Conservation (phyloP, 306 rosid species). For the Casuarina glauca region DNA sequence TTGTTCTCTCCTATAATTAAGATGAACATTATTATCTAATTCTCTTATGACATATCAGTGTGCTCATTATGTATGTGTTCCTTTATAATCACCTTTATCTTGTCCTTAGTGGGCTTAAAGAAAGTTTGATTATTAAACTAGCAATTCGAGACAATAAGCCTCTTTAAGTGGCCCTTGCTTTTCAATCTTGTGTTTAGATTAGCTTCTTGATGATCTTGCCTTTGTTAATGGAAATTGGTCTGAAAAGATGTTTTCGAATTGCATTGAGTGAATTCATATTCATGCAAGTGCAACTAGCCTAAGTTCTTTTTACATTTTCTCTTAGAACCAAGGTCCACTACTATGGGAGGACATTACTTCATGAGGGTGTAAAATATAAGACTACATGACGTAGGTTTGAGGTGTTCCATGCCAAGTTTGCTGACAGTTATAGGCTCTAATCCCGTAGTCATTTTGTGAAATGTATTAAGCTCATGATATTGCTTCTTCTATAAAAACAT, state of each 20-base stretch:
- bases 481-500: slow-evolving; percentile 84
- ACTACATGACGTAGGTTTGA: slow-evolving; percentile 96
- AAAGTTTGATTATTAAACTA: slow-evolving; percentile 73
- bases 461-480: slow-evolving; percentile 89
- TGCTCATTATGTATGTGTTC: slow-evolving; percentile 86
- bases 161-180: slow-evolving; percentile 97
- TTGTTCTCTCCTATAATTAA: neutral
- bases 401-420: slow-evolving; percentile 98
- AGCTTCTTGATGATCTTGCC: slow-evolving; percentile 96
- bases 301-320: slow-evolving; percentile 93
- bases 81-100: slow-evolving; percentile 97
- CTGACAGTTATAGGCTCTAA: slow-evolving; percentile 92
- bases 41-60: slow-evolving; percentile 72
- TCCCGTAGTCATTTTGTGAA: slow-evolving; percentile 98
- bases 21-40: slow-evolving; percentile 21
- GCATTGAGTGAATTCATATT: slow-evolving; percentile 92
- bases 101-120: slow-evolving; percentile 95
- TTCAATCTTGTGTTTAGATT: slow-evolving; percentile 94
- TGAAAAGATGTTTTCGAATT: slow-evolving; percentile 94
- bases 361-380: slow-evolving; percentile 96
- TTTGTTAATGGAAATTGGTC: slow-evolving; percentile 97
- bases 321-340: slow-evolving; percentile 97
- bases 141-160: too few relatives aligned
- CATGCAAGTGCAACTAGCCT: slow-evolving; percentile 95
- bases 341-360: slow-evolving; percentile 95